Evolutionary conservation across 208 protist species (phyloP), one percentile per base, ranked within the genome.

Genomic region (Novymonas esmeraldas): DNA sequence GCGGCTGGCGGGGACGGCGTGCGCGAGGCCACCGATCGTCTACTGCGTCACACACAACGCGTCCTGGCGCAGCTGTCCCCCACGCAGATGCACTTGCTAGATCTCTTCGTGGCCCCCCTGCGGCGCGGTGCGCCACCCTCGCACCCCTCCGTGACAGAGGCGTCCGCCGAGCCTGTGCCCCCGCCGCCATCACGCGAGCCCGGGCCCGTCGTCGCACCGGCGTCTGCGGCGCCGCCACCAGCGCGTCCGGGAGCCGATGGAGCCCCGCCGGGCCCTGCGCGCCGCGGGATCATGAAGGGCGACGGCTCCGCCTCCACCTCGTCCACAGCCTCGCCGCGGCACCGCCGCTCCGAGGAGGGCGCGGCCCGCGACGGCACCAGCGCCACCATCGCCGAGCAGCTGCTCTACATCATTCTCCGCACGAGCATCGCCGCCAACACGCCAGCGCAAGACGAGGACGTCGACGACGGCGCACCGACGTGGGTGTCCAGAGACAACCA

Each of bases 321-420:
- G 14, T 16, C 29, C 5, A 34, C 22, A 2, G 20, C 20, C 14
- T 31, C 31, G 22, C 31, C 59, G 59, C 31, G 24, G 22, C 39
- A 48, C 16, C 11, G n/a, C 33, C 38, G 11, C 36, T 5, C 36
- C 36, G 36, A 49, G 44, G 36, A 26, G 6, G n/a, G 33, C 1
- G 7, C 6, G 29, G n/a, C 31, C 44, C 20, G 45, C 28, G 13
- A 31, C 6, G 2, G 14, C n/a, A 42, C 59, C 45, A 20, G 31
- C 52, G 31, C 59, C 11, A 79, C 87, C 6, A 58, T 85, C 28
- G 76, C 70, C 1, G 85, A 85, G 44, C 67, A 84, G 49, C 76
- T 93, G 63, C 67, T 95, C n/a, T 90, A 93, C 56, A 78, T 95
- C 28, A 82, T 95, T 42, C 75, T 95, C 20, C 84, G 84, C 63